Evolutionary conservation across 2,329 filamentous ascomycete genomes (phyloP).

Genomic region (Microthyrium microscopicum): DNA sequence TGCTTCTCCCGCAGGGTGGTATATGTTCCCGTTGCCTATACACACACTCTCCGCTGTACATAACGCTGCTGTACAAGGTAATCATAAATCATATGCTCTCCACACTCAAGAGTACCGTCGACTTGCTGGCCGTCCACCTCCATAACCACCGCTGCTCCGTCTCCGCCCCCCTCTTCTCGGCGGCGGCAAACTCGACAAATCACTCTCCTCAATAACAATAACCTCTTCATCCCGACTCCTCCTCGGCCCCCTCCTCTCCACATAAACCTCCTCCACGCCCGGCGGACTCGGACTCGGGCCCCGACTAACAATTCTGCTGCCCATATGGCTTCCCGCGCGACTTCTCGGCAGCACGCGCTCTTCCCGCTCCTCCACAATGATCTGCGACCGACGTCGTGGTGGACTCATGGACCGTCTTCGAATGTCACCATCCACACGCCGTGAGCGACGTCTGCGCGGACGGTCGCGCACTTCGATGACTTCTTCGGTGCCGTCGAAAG

Average conservation of each 20-base stretch:
- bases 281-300: background rate
- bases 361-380: conserved; percentile 27
- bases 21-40: too few relatives aligned
- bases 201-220: conserved; percentile 41
- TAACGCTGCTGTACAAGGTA: too few relatives aligned
- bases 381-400: conserved; percentile 11
- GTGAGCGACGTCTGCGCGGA: conserved; percentile 11
- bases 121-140: conserved; percentile 26
- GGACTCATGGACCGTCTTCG: too few relatives aligned
- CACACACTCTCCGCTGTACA: too few relatives aligned
- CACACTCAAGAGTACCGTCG: background rate
- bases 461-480: conserved; percentile 37
- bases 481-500: conserved; percentile 22
- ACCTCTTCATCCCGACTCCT: conserved; percentile 37
- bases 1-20: too few relatives aligned
- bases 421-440: too few relatives aligned
- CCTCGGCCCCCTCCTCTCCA: conserved; percentile 17
- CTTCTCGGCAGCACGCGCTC: conserved; percentile 17
- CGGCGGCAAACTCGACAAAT: conserved; percentile 21
- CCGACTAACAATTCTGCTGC: conserved; percentile 17
- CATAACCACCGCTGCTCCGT: conserved; percentile 26
- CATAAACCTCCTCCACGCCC: background rate
- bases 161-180: conserved; percentile 22
- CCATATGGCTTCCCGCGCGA: conserved; percentile 9
- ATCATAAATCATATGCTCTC: too few relatives aligned